Base-by-base conservation (phyloP, 106 monocot species). In the Allium sativum region DNA sequence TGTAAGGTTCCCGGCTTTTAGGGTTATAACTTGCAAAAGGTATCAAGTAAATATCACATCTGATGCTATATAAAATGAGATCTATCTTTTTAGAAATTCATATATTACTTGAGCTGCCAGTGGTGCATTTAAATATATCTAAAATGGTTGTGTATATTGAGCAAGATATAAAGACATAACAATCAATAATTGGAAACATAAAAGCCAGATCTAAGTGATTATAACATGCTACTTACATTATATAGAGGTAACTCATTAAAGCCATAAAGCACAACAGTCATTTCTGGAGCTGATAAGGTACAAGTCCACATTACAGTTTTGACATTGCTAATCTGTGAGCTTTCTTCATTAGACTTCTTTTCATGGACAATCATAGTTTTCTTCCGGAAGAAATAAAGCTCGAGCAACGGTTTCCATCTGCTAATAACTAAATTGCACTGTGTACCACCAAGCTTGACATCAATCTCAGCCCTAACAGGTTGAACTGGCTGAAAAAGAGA, bases 401-500 rank as follows among this genome's bases (percentile, higher is more conserved):
- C 58, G 55, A 98, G 56, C 73, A 77, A 81, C 57, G 91, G 88
- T 55, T 56, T 78, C 51, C 91, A 65, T 73, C 84, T 85, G 68
- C 63, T 80, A 54, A 80, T 12, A 66, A 98, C 71, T 48, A 98
- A 40, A 45, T 88, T 88, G 66, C 86, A 98, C 59, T 81, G 84
- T 21, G 76, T 82, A 18, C 98, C 88, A 61, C 88, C 92, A 72
- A 98, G 88, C 76, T 88, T 98, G 45, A 92, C 70, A 73, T 92
- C 88, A 55, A 88, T 73, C 76, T 98, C 98, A 62, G 82, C 73
- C 67, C 81, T 80, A 67, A 92, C 66, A 58, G 88, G 88, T 42
- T 55, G 65, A 71, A 59, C 55, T 22, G 69, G 71, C 88, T 92
- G 88, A 68, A 48, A 84, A 48, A 10, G 78, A 45, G 72, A 45